Evolutionary conservation across 2,329 filamentous ascomycete genomes (phyloP).

Genomic region (Calonectria ilicicola): DNA sequence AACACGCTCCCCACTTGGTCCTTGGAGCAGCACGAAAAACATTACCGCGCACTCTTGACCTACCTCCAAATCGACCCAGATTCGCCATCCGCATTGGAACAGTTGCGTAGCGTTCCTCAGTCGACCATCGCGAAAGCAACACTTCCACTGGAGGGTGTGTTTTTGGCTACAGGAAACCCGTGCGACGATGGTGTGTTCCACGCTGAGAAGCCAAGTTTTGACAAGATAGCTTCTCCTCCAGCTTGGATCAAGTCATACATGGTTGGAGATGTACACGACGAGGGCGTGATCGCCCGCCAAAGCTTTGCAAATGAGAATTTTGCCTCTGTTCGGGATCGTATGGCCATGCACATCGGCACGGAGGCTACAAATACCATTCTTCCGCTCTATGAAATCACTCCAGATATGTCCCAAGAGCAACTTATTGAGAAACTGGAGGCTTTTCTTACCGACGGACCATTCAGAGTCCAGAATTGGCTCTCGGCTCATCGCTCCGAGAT

Average conservation of each 20-base stretch:
- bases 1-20: constrained; percentile 23
- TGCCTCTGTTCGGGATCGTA: neutral
- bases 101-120: neutral
- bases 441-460: constrained; percentile 16
- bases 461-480: constrained; percentile 27
- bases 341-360: constrained; percentile 1
- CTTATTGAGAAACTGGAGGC: constrained; percentile 10
- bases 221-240: constrained; percentile 12
- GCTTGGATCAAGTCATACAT: constrained; percentile 24
- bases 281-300: constrained; percentile 24
- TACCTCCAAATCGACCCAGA: constrained; percentile 23
- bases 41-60: constrained; percentile 21
- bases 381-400: constrained; percentile 13
- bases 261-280: constrained; percentile 23
- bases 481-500: constrained; percentile 10
- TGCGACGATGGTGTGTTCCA: constrained; percentile 27
- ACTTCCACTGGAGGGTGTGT: constrained; percentile 11
- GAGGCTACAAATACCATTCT: constrained; percentile 14
- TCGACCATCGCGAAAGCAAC: constrained; percentile 14
- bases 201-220: neutral
- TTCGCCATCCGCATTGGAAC: constrained; percentile 5
- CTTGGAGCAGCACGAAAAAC: constrained; percentile 22
- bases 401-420: neutral
- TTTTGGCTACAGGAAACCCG: constrained; percentile 24
- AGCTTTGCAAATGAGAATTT: neutral